Evolutionary conservation across 2,329 filamentous ascomycete genomes (phyloP), one percentile per base, ranked within the genome.

Genomic region (Nemania sp.): DNA sequence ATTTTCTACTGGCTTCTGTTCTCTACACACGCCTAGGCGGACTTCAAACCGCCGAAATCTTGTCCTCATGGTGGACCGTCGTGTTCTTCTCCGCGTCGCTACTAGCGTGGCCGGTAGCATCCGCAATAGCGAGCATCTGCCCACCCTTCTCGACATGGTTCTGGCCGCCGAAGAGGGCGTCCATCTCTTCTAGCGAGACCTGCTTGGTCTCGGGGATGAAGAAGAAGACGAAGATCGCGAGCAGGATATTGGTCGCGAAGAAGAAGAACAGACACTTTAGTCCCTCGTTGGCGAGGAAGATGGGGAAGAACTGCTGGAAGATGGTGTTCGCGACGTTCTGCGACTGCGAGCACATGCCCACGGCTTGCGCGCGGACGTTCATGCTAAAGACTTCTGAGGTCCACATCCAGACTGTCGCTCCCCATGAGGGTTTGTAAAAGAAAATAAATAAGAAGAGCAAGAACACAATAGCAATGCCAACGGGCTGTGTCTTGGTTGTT

Each of bases 361-460:
- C 88, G 41, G 89, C 89, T 77, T 92, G 89, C 5, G 89, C 88
- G 66, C 89, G 88, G n/a, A 92, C 87, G 77, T 92, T 92, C 87
- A 90, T 90, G 62, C 85, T 88, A 82, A 92, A 92, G 67, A 92
- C 82, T 72, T 92, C 89, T 1, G 88, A 85, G 0, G 89, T 92
- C 86, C 87, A 91, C 76, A 92, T 91, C 89, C 90, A 92, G 20
- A 88, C 87, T 4, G 89, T 91, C 69, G 69, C 69, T 64, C 69
- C 67, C 69, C 67, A 71, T 1, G 67, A 69, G 29, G 69, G 69
- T 76, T 92, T 92, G 80, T 92, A 89, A 80, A 89, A 89, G 78
- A 89, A 84, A 32, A 88, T 88, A 71, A 90, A 90, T 7, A 90
- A 78, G 82, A 91, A 91, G 20, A 91, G 81, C 71, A 92, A 79